Evolutionary conservation across 2,329 filamentous ascomycete species (phyloP).

Genomic region (Arthrobotrys musiformis): DNA sequence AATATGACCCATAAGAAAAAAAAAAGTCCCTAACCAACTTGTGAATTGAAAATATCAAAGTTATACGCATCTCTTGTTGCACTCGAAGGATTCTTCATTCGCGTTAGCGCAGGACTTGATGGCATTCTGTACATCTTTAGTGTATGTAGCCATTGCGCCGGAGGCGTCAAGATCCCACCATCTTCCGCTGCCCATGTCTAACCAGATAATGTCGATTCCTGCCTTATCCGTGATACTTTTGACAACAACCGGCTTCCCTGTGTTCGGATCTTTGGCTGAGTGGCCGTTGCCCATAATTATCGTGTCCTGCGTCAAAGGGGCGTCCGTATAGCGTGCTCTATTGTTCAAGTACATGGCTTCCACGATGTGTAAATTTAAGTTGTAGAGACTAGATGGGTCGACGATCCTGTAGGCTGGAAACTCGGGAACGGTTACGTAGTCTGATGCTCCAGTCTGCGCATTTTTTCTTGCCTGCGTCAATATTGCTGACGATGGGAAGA

Average conservation of each 20-base stretch:
- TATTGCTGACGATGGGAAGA: constrained; percentile 46
- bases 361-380: constrained; percentile 24
- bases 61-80: constrained; percentile 47
- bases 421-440: constrained; percentile 46
- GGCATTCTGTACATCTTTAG: constrained; percentile 35
- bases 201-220: constrained; percentile 32
- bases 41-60: constrained; percentile 9
- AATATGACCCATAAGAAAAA: constrained; percentile 12
- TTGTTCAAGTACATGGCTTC: constrained; percentile 50
- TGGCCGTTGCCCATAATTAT: constrained; percentile 54
- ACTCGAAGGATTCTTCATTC: constrained; percentile 48
- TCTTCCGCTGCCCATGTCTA: constrained; percentile 53
- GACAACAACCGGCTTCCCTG: constrained; percentile 45
- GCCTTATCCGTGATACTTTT: constrained; percentile 36
- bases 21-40: constrained; percentile 17
- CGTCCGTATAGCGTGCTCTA: constrained; percentile 32
- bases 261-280: constrained; percentile 38
- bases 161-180: constrained; percentile 55
- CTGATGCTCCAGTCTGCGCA: constrained; percentile 33
- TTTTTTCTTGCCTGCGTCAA: constrained; percentile 51
- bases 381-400: constrained; percentile 35
- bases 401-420: constrained; percentile 49
- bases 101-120: constrained; percentile 41
- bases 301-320: constrained; percentile 1
- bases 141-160: constrained; percentile 46